Percentiles rank a stretch among this genome's conserved stretches.
phyloP scores from a whole-genome alignment of 2,329 filamentous ascomycete species.

The Phyllosticta citrichinensis region DNA sequence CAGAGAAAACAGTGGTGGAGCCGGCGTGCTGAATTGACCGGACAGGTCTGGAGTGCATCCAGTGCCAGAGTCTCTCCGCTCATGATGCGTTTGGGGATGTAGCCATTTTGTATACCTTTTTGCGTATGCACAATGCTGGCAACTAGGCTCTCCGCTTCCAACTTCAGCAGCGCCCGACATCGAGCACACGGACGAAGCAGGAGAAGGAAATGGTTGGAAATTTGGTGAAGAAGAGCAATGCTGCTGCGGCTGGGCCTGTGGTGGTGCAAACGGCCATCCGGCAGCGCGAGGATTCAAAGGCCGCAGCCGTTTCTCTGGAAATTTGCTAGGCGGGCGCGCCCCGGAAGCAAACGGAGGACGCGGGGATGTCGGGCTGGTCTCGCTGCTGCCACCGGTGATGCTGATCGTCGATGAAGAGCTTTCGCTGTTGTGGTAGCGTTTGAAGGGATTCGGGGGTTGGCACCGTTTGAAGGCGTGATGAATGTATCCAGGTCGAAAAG shows the following conservation, averaged over 20 bases:
- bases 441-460: neutral
- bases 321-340: neutral
- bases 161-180: neutral
- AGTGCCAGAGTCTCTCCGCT: neutral
- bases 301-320: neutral
- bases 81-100: neutral
- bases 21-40: neutral
- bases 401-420: neutral
- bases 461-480: constrained; percentile 2
- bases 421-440: neutral
- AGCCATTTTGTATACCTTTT: neutral
- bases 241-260: neutral
- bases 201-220: neutral
- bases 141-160: neutral
- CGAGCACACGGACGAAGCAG: neutral
- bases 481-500: neutral
- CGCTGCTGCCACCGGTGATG: neutral
- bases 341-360: neutral
- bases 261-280: neutral
- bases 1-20: neutral
- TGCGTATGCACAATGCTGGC: neutral
- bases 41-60: neutral
- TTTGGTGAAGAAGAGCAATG: neutral
- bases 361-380: neutral
- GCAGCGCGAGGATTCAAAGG: neutral